Evolutionary conservation across 352 stramenopile genomes (phyloP), one percentile per base, ranked within the genome.

Genomic region (Globisporangium cederbergense): DNA sequence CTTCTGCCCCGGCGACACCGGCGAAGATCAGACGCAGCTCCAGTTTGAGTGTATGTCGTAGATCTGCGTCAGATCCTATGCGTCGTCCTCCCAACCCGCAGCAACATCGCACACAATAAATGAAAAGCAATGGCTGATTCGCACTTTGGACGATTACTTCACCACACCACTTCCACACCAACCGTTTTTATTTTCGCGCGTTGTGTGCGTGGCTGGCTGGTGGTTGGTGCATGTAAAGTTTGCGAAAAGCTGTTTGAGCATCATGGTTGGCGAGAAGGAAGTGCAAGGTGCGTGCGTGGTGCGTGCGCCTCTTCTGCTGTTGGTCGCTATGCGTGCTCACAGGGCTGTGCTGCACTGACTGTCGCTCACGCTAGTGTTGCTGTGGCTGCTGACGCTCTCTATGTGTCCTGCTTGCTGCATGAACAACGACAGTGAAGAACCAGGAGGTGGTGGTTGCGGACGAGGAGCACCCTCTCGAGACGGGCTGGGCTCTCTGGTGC

Each of bases 401-500:
- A 1, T 53, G 4, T 36, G 4, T 58, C 1, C 30, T 3, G n/a
- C 6, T 20, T 53, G 34, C 47, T 42, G n/a, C 10, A 22, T 22
- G 36, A 38, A 18, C 25, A 25, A 14, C 45, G 7, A 45, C 62
- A 68, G 63, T 58, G 42, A 68, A 64, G 63, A 52, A 62, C 32
- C 63, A 64, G 30, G 63, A 68, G 20, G 25, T 42, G 47, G 56
- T 20, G 20, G 46, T n/a, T 47, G 63, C 63, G n/a, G 63, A 89
- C 62, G 77, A 83, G 46, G 86, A 95, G 68, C 91, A 98, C 74
- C 78, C 74, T 58, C 71, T 98, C 34, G 79, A 97, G 71, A 96
- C 91, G 47, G 73, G 78, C 64, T 98, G 91, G 91, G 88, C 78
- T 59, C 88, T 98, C 58, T 95, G 86, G 86, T 95, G 72, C 47